Percentiles rank a stretch among this genome's conserved stretches.
phyloP scores from a whole-genome alignment of 306 rosid species.

The Macrotyloma uniflorum region DNA sequence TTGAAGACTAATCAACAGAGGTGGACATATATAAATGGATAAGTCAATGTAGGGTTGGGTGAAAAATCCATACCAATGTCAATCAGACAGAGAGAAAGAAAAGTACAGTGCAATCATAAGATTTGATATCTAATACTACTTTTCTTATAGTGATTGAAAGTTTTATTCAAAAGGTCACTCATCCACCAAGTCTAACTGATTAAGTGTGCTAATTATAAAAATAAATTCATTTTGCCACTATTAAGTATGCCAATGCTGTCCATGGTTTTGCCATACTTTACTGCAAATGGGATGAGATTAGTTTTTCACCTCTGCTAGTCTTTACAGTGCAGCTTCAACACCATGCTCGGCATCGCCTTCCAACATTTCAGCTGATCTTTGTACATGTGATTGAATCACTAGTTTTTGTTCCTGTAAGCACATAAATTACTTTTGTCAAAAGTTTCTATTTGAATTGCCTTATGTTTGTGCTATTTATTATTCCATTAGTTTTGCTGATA shows the following conservation, averaged over 20 bases:
- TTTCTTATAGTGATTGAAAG: constrained; percentile 8
- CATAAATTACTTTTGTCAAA: constrained; percentile 9
- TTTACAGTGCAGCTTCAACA: constrained; percentile 99
- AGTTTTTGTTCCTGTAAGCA: constrained; percentile 94
- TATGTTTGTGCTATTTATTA: constrained; percentile 13
- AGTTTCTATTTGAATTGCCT: constrained; percentile 17
- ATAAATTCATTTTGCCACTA: constrained; percentile 31
- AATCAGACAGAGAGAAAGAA: neutral
- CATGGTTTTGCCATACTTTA: constrained; percentile 32
- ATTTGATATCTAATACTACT: neutral
- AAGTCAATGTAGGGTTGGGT: too few relatives aligned
- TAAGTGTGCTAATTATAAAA: constrained; percentile 24
- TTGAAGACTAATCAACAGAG: too few relatives aligned
- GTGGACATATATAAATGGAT: too few relatives aligned
- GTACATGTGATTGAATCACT: constrained; percentile 98
- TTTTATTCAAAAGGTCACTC: constrained; percentile 1
- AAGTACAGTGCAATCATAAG: neutral
- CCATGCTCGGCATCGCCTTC: constrained; percentile 97
- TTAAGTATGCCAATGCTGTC: constrained; percentile 16
- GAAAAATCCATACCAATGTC: too few relatives aligned
- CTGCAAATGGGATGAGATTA: constrained; percentile 26
- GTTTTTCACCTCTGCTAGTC: constrained; percentile 40
- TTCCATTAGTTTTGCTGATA: constrained; percentile 30
- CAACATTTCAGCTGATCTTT: constrained; percentile 94
- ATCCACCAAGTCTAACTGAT: constrained; percentile 27